Base-by-base conservation (phyloP, 1,284 basidiomycete genomes). In the Pseudozyma sp. region DNA sequence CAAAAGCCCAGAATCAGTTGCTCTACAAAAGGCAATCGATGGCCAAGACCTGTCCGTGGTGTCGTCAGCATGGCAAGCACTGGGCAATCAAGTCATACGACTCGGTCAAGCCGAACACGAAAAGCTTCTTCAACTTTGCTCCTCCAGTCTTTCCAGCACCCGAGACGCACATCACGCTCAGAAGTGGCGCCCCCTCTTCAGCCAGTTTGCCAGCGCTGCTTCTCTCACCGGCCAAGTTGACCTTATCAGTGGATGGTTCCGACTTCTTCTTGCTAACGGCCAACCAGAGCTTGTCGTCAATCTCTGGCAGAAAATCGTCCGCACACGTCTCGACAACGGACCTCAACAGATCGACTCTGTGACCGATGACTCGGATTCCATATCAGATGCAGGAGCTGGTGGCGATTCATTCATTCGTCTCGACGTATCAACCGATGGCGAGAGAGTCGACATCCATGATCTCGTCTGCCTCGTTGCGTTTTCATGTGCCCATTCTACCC, bases 401-500 rank as follows among this genome's bases (percentile, higher is more conserved):
- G 30, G 34, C 19, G 51, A 54, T 13, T 47, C 35, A 10, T 73
- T 73, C 24, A 48, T 72, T 19, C 63, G 63, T 11, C 49, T 72
- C 6, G 70, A 68, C 37, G 51, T 13, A 4, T 53, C 55, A 5
- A 42, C 2, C 9, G 30, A 56, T 10, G 64, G 69, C 7, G 62
- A 54, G 3, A 50, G 57, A 13, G 49, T 61, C 43, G 66, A 72
- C 11, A 34, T 77, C 11, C 71, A 72, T 45, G 72, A 77, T 59
- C 33, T 77, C 57, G 55, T 76, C 33, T 74, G 65, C 42, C 51
- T 79, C 29, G 58, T 75, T n/a, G 62, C 66, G 1, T 54, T 79
- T 9, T 58, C 61, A 4, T 57, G 65, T 46, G 39, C 47, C 3
- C 30, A 47, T 0, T 45, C 46, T 8, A 45, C 30, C 10, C 56